phyloP scores from a whole-genome alignment of 2,329 filamentous ascomycete species.

The Colletotrichum cordylinicola region DNA sequence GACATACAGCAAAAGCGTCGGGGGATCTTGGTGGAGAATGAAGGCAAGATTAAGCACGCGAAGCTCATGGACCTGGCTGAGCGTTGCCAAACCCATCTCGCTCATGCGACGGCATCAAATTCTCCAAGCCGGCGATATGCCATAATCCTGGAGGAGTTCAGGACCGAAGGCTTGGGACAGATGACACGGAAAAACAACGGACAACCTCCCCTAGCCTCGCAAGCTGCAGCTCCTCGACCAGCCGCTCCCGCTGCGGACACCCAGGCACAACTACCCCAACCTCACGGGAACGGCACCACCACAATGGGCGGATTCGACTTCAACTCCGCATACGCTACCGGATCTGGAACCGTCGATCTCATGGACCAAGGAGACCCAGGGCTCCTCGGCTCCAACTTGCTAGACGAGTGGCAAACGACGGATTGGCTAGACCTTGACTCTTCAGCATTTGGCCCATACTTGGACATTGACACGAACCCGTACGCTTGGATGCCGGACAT shows the following conservation, averaged over 20 bases:
- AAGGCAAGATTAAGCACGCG: not conserved
- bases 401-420: constrained; percentile 33
- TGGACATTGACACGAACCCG: constrained; percentile 18
- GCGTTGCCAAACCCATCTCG: constrained; percentile 44
- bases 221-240: not conserved
- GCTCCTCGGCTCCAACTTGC: not conserved
- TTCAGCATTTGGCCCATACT: constrained; percentile 25
- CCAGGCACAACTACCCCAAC: not conserved
- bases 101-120: constrained; percentile 28
- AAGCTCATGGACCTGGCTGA: constrained; percentile 43
- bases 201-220: not conserved
- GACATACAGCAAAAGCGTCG: constrained; percentile 35
- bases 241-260: not conserved
- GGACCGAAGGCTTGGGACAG: constrained; percentile 23
- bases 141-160: constrained; percentile 26
- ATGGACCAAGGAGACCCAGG: not conserved
- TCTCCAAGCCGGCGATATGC: constrained; percentile 26
- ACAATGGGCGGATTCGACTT: not conserved
- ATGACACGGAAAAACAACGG: not conserved
- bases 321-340: not conserved
- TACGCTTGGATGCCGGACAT: constrained; percentile 19
- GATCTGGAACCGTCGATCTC: not conserved
- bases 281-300: not conserved
- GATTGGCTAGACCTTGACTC: constrained; percentile 33
- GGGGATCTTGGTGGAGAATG: not conserved